Evolutionary conservation across 148 eudicot species (phyloP), one percentile per base, ranked within the genome.

Genomic region (Agrostemma githago): DNA sequence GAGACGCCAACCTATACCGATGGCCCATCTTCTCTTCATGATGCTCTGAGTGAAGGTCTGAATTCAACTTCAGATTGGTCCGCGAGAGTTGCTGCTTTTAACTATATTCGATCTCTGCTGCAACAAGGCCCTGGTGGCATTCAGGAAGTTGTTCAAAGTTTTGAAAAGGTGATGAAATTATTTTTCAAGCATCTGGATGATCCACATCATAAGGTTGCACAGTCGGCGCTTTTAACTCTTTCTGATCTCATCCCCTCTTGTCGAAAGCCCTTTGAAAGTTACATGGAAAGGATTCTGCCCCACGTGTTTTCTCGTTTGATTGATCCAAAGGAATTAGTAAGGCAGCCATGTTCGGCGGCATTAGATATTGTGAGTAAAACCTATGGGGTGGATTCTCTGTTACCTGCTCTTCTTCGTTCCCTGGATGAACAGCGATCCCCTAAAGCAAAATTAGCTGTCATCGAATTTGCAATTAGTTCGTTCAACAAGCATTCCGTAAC

Each of bases 141-240:
- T 76, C 99, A 92, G 82, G 99, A 95, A 85, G 79, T 95, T 57
- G 81, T 84, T 19, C 99, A 90, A 80, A 95, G 85, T 62, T 95
- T 95, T 82, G 99, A 95, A 76, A 95, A 95, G 88, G 96, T 95
- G 63, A 95, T 95, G 99, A 95, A 92, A 80, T 83, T 95, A 66
- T 95, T 95, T 81, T 92, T 90, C 77, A 90, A 86, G 88, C 99
- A 95, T 78, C 73, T 95, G 86, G 99, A 95, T 84, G 99, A 95
- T 85, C 99, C 99, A 34, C 99, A 95, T 83, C 99, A 95, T 81
- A 95, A 95, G 82, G 94, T 95, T 72, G 99, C 99, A 21, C 99
- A 95, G 82, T 97, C 99, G 62, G 99, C 99, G 71, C 99, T 95
- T 56, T 88, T 90, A 72, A 90, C 99, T n/a, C 97, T 95, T 75